Evolutionary conservation across 2,329 filamentous ascomycete genomes (phyloP), one percentile per base, ranked within the genome.

Genomic region (Colletotrichum destructivum): DNA sequence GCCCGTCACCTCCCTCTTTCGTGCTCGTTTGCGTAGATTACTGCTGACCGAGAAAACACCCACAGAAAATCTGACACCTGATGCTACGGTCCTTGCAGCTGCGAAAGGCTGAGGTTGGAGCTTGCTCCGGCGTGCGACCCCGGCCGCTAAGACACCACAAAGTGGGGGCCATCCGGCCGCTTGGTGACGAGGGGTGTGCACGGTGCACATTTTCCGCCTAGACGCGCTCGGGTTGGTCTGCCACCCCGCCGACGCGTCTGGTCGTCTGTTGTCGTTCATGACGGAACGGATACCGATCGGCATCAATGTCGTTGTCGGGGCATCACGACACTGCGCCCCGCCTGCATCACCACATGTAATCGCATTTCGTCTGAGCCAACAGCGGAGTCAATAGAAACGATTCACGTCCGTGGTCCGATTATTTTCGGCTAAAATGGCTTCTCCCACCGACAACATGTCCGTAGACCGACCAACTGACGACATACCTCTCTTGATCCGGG

Each of bases 401-500:
- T 23, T 31, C 23, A 16, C 4, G 9, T 40, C 35, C 16, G 23
- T 40, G 11, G 54, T n/a, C 40, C 9, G 4, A 40, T 8, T 11
- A 16, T 9, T 40, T 15, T 15, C 15, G 16, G 46, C 15, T n/a
- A 40, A n/a, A 51, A 71, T 71, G 69, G 54, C 65, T 42, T 64
- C 59, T 13, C 44, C 46, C 52, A 52, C 59, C 26, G 46, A 47
- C 31, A 47, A 66, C n/a, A 72, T 75, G 69, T 74, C 79, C 26
- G 64, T 75, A 21, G 71, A 69, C 44, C 74, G 75, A 69, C 79
- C 82, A 66, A 74, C 79, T 55, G 79, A 82, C 38, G 5, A 35
- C 63, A 78, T 84, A 57, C 73, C 77, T 63, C 72, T 77, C 38
- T 76, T 85, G 40, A 78, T 83, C 55, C 77, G 78, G 23, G 80